Base-by-base conservation (phyloP, 1,284 basidiomycete species). In the Cutaneotrichosporon daszewskae region DNA sequence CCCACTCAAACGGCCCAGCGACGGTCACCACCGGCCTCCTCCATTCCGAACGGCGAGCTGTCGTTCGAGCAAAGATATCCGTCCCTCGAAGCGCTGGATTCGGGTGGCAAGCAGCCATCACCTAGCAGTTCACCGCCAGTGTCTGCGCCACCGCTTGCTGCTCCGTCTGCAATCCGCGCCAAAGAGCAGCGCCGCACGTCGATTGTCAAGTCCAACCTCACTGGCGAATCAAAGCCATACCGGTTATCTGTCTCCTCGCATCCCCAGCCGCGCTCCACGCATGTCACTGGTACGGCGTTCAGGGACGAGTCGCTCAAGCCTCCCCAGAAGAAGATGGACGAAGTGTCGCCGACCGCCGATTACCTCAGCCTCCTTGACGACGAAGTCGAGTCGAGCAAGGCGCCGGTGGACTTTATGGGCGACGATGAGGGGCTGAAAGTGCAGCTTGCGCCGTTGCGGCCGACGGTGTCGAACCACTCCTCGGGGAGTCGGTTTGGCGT, bases 231-330 rank as follows among this genome's bases (percentile, higher is more conserved):
- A 32, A 37, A 19, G 25, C 27, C 22, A 42, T 36, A 16, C 37
- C 37, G 31, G 13, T 27, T 24, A 7, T 42, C 40, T 12, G 17
- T 16, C 17, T 10, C 6, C 20, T 18, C 28, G 16, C 37, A 40
- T 18, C 28, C 32, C 19, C 50, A 45, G 45, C 60, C 68, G 17
- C 56, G 68, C 17, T 69, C 67, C 16, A 72, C 65, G n/a, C 64
- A 72, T 6, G 69, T 70, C 20, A 70, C 69, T 0, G 69, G 69
- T 4, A 69, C 69, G 3, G 68, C 68, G 11, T 72, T 72, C 54
- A 69, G 64, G 50, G 5, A 6, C 12, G 31, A 38, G 17, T 20
- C 37, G 28, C 40, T 44, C 32, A 29, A 40, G 31, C 47, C 36
- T 5, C 32, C 40, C 5, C 11, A 9, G 13, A 5, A 23, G 10